A percentile compares a stretch with the other conserved stretches of the same genome.
Evolutionary conservation across 192 early-diverging fungal species (phyloP).

Genomic region (Phycomyces blakesleeanus): DNA sequence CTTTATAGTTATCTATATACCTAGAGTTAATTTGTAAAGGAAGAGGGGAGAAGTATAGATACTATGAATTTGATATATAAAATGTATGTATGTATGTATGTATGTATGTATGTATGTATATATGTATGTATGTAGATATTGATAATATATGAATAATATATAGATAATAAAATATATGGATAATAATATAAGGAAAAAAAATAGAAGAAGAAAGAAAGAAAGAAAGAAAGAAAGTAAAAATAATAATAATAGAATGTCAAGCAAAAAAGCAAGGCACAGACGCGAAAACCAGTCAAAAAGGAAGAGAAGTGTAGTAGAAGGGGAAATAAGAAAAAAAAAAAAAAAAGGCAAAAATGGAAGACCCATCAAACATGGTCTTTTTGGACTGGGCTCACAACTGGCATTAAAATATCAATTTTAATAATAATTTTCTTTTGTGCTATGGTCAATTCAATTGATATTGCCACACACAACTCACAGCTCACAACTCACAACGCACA

Average conservation of each 20-base stretch:
- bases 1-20: neutral
- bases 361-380: conserved; percentile 5
- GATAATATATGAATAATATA: too few species aligned
- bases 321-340: conserved; percentile 6
- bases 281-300: conserved; percentile 7
- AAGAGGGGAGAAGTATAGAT: too few species aligned
- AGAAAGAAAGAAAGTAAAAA: conserved; percentile 5
- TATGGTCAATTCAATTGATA: neutral
- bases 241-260: neutral
- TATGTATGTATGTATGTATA: too few species aligned
- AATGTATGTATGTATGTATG: too few species aligned
- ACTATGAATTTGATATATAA: too few species aligned
- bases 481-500: neutral
- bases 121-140: too few species aligned
- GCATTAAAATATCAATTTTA: too few species aligned
- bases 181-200: too few species aligned
- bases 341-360: neutral
- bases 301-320: conserved; percentile 9
- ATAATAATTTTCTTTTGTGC: conserved; percentile 3
- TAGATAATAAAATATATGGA: too few species aligned
- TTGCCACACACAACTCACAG: neutral
- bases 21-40: neutral
- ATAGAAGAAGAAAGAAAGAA: conserved; percentile 5
- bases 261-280: conserved; percentile 9
- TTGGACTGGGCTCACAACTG: conserved; percentile 30